A percentile compares a stretch with the other conserved stretches of the same genome.
Conservation (phyloP, 805 yeast species). For the Pichia ethanolica region DNA sequence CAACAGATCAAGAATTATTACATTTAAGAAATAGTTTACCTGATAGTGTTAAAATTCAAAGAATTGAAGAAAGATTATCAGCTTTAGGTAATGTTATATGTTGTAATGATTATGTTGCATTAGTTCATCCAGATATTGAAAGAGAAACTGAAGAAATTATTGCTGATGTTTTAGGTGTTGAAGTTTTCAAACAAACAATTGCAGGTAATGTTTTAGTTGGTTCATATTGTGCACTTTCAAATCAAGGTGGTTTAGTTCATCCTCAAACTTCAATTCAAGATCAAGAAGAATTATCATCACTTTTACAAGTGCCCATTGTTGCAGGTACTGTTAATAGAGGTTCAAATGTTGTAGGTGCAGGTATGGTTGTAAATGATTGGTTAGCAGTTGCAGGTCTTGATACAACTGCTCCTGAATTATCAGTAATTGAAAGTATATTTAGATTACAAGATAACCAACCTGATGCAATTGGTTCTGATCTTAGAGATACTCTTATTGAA, state of each 20-base stretch:
- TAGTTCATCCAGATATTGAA: slow-evolving; percentile 98
- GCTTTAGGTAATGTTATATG: slow-evolving; percentile 97
- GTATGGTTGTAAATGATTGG: slow-evolving; percentile 98
- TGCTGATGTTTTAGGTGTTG: slow-evolving; percentile 97
- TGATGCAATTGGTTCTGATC: slow-evolving; percentile 72
- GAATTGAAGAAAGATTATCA: slow-evolving; percentile 95
- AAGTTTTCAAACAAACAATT: slow-evolving; percentile 97
- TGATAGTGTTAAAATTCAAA: slow-evolving; percentile 88
- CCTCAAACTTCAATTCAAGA: slow-evolving; percentile 96
- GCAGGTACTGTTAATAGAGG: slow-evolving; percentile 99
- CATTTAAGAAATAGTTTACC: slow-evolving; percentile 96
- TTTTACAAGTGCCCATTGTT: slow-evolving; percentile 93
- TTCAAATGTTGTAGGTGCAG: slow-evolving; percentile 96
- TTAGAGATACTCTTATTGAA: slow-evolving; percentile 88
- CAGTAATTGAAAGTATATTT: slow-evolving; percentile 94
- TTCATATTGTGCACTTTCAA: slow-evolving; percentile 87
- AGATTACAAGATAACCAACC: slow-evolving; percentile 88
- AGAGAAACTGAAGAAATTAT: slow-evolving; percentile 98
- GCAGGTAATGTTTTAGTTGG: slow-evolving; percentile 98
- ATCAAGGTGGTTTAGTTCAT: slow-evolving; percentile 97
- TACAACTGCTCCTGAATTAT: slow-evolving; percentile 97
- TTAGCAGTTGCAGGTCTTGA: slow-evolving; percentile 93
- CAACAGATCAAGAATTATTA: slow-evolving; percentile 97
- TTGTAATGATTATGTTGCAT: slow-evolving; percentile 97
- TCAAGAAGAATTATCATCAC: slow-evolving; percentile 93